Evolutionary conservation across 345 rosid genomes (phyloP), one percentile per base, ranked within the genome.

Genomic region (Orychophragmus violaceus): DNA sequence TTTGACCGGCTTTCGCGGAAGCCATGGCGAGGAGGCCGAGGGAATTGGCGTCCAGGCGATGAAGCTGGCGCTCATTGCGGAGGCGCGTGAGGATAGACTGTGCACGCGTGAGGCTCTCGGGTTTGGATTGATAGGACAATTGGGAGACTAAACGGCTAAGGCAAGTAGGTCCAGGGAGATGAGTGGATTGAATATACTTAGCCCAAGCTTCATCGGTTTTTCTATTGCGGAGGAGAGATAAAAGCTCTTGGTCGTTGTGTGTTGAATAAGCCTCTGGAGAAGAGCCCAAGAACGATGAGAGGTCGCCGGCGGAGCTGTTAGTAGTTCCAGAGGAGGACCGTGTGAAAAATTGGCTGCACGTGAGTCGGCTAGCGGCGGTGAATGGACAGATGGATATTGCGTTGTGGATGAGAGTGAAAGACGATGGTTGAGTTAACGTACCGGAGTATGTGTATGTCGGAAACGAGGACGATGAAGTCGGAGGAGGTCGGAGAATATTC

Each of bases 91-190:
- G 79, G 52, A 93, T 74, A 29, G 98, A 85, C 68, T 84, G 93
- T 1, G 98, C 98, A 50, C 98, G 98, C 2, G 80, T 37, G 68
- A 90, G 88, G 53, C 83, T 68, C 1, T 76, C 73, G 1, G 77
- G 76, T n/a, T 84, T 82, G 42, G 80, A 78, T 53, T 78, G 91
- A 64, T 86, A 80, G 25, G 98, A 82, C 35, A 93, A 83, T 48
- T 93, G 98, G 17, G 97, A 83, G 27, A 93, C 85, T 48, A 93
- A 81, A 72, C 98, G 96, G 86, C 96, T 87, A 33, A 93, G 91
- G 68, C 97, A 90, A 69, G 93, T 82, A 46, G 97, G 81, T 28
- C 77, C 83, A 1, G 98, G 96, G 18, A 93, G 90, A 61, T 70
- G 81, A 59, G 83, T 17, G 49, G 77, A 80, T 48, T 82, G 88